A percentile compares a stretch with the other conserved stretches of the same genome.
Evolutionary conservation across 768 basidiomycete genomes (phyloP).

Genomic region (Lactifluus pinguis): DNA sequence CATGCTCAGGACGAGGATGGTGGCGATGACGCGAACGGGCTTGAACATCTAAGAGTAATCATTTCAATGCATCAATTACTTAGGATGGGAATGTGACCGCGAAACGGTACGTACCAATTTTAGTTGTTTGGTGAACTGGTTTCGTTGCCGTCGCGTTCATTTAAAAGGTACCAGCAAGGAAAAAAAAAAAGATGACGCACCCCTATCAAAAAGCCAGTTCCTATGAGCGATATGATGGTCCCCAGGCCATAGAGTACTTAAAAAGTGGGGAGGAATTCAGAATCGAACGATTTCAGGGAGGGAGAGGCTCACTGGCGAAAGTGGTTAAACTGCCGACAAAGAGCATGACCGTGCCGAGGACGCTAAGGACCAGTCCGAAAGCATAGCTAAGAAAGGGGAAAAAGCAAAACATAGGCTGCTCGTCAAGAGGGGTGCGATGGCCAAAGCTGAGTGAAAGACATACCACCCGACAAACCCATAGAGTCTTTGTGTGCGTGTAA

Average conservation of each 20-base stretch:
- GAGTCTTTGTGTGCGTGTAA: constrained; percentile 71
- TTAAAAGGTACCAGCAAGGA: background rate
- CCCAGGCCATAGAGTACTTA: constrained; percentile 78
- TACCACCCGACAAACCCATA: constrained; percentile 85
- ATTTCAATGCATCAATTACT: background rate
- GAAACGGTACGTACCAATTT: constrained; percentile 49
- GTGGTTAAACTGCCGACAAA: constrained; percentile 58
- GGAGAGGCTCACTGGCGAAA: constrained; percentile 59
- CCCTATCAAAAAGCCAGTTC: constrained; percentile 87
- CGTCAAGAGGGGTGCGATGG: background rate
- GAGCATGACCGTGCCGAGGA: constrained; percentile 71
- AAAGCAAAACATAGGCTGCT: background rate
- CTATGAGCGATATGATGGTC: constrained; percentile 71
- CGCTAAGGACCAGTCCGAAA: constrained; percentile 68
- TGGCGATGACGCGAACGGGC: constrained; percentile 77
- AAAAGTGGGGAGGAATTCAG: background rate
- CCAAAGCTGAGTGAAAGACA: constrained; percentile 22
- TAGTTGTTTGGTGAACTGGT: constrained; percentile 67
- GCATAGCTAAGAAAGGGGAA: constrained; percentile 40
- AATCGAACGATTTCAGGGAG: background rate
- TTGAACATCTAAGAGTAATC: constrained; percentile 79
- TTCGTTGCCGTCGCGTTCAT: background rate
- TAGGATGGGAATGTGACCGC: background rate
- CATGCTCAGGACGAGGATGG: constrained; percentile 65
- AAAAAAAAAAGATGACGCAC: constrained; percentile 36